Conservation (phyloP, 176 grass and related monocot species). For the Carex parvula region DNA sequence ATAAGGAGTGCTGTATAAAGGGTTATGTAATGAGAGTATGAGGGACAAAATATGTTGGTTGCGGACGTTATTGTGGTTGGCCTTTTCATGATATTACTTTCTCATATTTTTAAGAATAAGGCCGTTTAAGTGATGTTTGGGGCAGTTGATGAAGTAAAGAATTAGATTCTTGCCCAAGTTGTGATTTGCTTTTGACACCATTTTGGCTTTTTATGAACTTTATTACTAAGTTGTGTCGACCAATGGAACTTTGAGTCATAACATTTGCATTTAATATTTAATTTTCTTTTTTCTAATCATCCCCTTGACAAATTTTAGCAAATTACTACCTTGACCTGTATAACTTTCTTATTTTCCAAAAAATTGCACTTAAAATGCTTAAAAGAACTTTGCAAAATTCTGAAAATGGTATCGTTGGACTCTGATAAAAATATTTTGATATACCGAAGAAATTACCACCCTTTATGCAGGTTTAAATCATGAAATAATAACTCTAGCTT, state of each 20-base stretch:
- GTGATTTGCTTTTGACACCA: conserved; percentile 23
- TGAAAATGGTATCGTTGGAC: background rate
- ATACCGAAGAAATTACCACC: background rate
- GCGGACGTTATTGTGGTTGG: conserved; percentile 13
- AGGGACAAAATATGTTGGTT: conserved; percentile 18
- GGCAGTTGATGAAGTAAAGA: conserved; percentile 17
- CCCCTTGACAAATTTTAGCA: background rate
- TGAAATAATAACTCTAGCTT: background rate
- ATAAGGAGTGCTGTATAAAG: background rate
- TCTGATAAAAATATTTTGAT: background rate
- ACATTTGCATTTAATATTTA: background rate
- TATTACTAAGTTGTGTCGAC: conserved; percentile 13
- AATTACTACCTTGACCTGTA: background rate
- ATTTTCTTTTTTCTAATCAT: background rate
- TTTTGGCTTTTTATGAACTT: background rate
- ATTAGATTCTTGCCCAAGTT: conserved; percentile 7
- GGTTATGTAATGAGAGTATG: conserved; percentile 15
- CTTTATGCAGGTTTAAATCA: background rate
- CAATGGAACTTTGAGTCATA: conserved; percentile 1
- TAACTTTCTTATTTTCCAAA: background rate
- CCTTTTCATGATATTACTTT: conserved; percentile 10
- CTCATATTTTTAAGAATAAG: background rate
- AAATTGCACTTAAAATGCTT: background rate
- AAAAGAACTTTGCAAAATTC: background rate
- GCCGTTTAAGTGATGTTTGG: conserved; percentile 5